Evolutionary conservation across 495 filamentous ascomycete species (phyloP), one percentile per base, ranked within the genome.

Genomic region (Glarea lozoyensis): DNA sequence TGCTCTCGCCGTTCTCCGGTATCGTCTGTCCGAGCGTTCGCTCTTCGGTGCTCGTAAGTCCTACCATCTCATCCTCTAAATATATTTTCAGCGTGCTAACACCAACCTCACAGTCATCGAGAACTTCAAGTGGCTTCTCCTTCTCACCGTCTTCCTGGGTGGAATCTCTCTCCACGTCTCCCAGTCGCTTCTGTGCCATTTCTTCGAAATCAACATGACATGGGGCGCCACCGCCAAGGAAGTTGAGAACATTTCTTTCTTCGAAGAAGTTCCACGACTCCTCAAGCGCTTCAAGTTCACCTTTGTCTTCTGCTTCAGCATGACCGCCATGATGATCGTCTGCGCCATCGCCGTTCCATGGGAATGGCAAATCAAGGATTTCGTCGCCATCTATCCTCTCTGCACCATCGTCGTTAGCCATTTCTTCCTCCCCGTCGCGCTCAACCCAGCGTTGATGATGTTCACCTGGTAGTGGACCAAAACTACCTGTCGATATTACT

Each of bases 371-470:
- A 82, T 83, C 51, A 61, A 61, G 9, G 58, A 66, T 35, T 68
- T 81, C 42, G 67, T 70, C 17, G 69, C 78, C 18, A 75, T 82
- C 43, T 78, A 65, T 58, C 79, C 79, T 17, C 55, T 82, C 15
- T 60, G 57, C 15, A 68, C 63, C 15, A 57, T 78, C n/a, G 57
- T 78, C 11, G 57, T 67, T 19, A 59, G 60, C 12, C 79, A 83
- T 51, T 72, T 79, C 54, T 52, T 78, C 27, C 52, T 82, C 30
- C 79, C 78, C 3, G 68, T 83, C 36, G 68, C 63, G 38, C 57
- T 83, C 30, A 83, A 83, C 40, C 79, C 79, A 11, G 70, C 72
- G 18, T 55, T 83, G 57, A 82, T 83, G 79, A 65, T 75, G 52
- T 81, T 81, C 53, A 78, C 75, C 17, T 82, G 70, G 71, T 80